Conservation (phyloP, 2,329 filamentous ascomycete species). For the Trichoderma sp. region DNA sequence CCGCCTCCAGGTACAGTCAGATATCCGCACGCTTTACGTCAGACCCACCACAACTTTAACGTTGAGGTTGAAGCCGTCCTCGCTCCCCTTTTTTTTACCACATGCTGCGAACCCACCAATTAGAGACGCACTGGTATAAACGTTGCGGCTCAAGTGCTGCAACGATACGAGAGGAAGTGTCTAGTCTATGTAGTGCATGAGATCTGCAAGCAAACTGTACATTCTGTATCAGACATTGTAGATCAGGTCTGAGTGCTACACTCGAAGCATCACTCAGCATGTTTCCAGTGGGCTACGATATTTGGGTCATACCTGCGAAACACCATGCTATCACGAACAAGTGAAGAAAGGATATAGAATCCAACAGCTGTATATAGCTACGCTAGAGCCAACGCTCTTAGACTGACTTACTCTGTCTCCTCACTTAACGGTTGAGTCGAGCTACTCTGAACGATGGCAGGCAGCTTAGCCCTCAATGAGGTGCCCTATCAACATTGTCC, state of each 20-base stretch:
- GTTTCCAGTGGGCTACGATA: too few species aligned
- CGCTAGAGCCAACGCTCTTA: too few species aligned
- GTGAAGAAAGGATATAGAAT: too few species aligned
- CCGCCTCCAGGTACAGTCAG: neutral
- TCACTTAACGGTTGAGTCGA: neutral
- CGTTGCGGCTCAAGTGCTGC: neutral
- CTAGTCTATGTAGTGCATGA: neutral
- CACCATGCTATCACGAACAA: too few species aligned
- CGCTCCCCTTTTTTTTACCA: neutral
- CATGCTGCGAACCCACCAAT: conserved; percentile 7
- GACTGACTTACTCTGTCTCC: too few species aligned
- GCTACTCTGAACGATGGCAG: neutral
- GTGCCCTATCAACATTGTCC: conserved; percentile 16
- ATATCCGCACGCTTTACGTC: conserved; percentile 12
- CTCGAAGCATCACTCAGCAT: too few species aligned
- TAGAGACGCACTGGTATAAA: conserved; percentile 1
- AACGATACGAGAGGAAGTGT: neutral
- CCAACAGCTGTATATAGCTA: too few species aligned
- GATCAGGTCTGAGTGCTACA: too few species aligned
- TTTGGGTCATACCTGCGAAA: too few species aligned
- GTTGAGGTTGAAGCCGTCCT: neutral
- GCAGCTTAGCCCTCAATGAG: neutral
- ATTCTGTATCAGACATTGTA: too few species aligned
- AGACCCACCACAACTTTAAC: neutral
- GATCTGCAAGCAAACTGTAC: too few species aligned